Evolutionary conservation across 352 stramenopile genomes (phyloP).

Genomic region (Phytophthora lateralis): DNA sequence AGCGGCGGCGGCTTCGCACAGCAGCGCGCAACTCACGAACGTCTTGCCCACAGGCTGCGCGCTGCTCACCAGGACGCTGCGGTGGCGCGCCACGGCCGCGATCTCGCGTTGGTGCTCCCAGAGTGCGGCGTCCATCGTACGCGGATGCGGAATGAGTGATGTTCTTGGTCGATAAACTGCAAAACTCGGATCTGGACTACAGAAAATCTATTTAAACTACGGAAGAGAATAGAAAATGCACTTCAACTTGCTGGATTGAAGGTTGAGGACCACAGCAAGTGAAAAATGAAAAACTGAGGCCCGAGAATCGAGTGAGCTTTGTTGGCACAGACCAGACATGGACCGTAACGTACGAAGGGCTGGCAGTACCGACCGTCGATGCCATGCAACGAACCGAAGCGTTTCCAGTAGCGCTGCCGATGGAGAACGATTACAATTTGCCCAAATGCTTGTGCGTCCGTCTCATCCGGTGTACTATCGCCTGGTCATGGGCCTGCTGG

Average conservation of each 20-base stretch:
- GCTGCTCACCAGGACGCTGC: slow-evolving; percentile 71
- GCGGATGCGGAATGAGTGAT: slow-evolving; percentile 27
- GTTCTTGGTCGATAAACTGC: background rate
- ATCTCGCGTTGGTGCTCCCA: slow-evolving; percentile 77
- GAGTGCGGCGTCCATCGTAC: slow-evolving; percentile 38
- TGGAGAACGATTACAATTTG: background rate
- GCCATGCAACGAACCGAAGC: background rate
- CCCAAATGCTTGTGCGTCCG: background rate
- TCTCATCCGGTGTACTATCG: background rate
- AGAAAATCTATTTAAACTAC: too few relatives aligned
- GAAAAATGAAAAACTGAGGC: too few relatives aligned
- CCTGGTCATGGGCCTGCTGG: background rate
- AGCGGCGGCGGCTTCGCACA: slow-evolving; percentile 44
- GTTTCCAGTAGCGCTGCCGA: background rate
- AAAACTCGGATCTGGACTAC: background rate
- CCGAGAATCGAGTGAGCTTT: too few relatives aligned
- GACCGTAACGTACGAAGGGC: too few relatives aligned
- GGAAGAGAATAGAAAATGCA: background rate
- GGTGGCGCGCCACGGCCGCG: slow-evolving; percentile 59
- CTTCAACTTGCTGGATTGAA: background rate
- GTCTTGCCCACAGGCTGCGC: slow-evolving; percentile 70
- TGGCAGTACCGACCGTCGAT: background rate
- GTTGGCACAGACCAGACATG: too few relatives aligned
- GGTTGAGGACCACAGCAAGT: too few relatives aligned
- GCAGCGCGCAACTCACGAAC: slow-evolving; percentile 57